Evolutionary conservation across 2,329 filamentous ascomycete species (phyloP).

Genomic region (Colletotrichum lindemuthianum): DNA sequence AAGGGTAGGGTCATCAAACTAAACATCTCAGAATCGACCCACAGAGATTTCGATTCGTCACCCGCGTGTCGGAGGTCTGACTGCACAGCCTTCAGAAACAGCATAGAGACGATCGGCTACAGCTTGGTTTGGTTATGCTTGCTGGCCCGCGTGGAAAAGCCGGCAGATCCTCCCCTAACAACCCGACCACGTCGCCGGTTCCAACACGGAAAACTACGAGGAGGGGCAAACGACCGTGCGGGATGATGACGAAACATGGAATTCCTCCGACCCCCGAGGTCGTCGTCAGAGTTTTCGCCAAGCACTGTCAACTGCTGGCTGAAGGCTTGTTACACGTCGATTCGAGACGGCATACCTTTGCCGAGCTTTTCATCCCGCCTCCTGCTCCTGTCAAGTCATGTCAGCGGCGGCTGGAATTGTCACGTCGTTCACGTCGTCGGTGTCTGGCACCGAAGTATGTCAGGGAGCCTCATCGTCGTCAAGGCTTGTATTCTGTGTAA

Average conservation of each 20-base stretch:
- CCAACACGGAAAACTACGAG: slow-evolving; percentile 2
- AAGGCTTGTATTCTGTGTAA: neutral
- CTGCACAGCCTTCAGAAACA: slow-evolving; percentile 27
- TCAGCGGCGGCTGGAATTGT: slow-evolving; percentile 22
- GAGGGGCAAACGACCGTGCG: slow-evolving; percentile 27
- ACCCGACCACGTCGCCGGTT: slow-evolving; percentile 1
- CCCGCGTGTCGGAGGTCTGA: slow-evolving; percentile 24
- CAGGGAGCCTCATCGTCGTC: neutral
- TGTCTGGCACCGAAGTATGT: neutral
- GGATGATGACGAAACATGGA: slow-evolving; percentile 26
- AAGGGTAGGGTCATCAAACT: slow-evolving; percentile 18
- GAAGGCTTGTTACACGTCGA: slow-evolving; percentile 30
- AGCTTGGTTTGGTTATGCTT: slow-evolving; percentile 30
- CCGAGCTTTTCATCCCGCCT: slow-evolving; percentile 33
- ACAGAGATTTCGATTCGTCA: slow-evolving; percentile 17
- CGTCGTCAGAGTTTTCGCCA: slow-evolving; percentile 23
- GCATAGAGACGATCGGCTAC: slow-evolving; percentile 20
- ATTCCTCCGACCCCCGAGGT: slow-evolving; percentile 21
- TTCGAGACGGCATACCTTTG: slow-evolving; percentile 24
- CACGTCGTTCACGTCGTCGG: slow-evolving; percentile 6
- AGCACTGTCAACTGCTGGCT: slow-evolving; percentile 32
- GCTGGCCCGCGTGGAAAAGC: slow-evolving; percentile 20
- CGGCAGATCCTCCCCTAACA: slow-evolving; percentile 24
- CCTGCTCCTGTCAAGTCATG: slow-evolving; percentile 22
- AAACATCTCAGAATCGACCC: slow-evolving; percentile 22